Base-by-base conservation (phyloP, 1,284 basidiomycete genomes). In the Cutaneotrichosporon daszewskae region DNA sequence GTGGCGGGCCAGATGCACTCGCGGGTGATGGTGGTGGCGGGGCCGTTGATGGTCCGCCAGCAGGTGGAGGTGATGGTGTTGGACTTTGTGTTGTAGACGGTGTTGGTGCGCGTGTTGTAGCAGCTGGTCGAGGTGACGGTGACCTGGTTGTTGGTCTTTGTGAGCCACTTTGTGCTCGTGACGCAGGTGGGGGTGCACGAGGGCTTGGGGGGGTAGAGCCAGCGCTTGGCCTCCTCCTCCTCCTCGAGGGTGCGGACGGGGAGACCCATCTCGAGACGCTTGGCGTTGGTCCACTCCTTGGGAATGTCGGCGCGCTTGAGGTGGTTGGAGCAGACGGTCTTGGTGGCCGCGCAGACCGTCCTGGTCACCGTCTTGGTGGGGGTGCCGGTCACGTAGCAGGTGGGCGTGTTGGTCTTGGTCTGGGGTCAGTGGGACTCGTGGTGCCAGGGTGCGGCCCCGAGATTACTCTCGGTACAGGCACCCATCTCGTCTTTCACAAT, bases 281-380 rank as follows among this genome's bases (percentile, higher is more conserved):
- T 23, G 26, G 19, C 40, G 45, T 47, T 47, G 35, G 40, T 38
- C 19, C 37, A 20, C 9, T 38, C 36, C 1, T 28, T 17, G 25
- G 45, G 45, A 22, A 47, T 42, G 11, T 47, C 45, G 20, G 33
- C 31, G 31, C 26, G 32, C 36, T 42, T 47, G 40, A 38, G 41
- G 24, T 46, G 26, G 38, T 46, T 41, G 22, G 25, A 28, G 32
- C 45, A 46, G 29, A 28, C 24, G 14, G 29, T 43, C 18, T 6
- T 14, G 7, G 29, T 31, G 3, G 39, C 40, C 16, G 9, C 27
- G 29, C 18, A 42, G 11, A 2, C 3, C 1, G 45, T 47, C 9
- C 11, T 5, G 14, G 45, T 47, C 16, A 22, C 20, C 4, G 45
- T 47, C 5, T 5, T 16, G 16, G 40, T 34, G 12, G 40, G 40